phyloP scores from a whole-genome alignment of 345 rosid species.

The Nasturtium officinale region DNA sequence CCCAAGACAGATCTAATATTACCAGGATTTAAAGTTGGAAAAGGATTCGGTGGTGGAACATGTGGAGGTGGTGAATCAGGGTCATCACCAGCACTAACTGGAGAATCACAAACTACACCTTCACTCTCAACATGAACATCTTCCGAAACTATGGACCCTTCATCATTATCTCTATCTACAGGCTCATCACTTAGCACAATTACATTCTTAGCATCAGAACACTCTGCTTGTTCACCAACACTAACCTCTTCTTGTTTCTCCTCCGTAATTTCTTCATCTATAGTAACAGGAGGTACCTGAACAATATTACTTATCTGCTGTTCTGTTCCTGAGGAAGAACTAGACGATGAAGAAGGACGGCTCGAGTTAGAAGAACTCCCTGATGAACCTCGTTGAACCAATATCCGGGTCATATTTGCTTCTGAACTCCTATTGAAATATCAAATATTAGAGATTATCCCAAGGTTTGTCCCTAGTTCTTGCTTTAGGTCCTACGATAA shows the following conservation, averaged over 20 bases:
- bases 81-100: conserved; percentile 47
- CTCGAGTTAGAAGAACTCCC: conserved; percentile 77
- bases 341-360: conserved; percentile 62
- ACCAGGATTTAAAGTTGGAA: conserved; percentile 49
- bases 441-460: conserved; percentile 46
- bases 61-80: conserved; percentile 82
- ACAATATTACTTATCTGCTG: conserved; percentile 44
- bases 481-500: conserved; percentile 79
- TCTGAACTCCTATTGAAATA: conserved; percentile 37
- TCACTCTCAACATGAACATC: conserved; percentile 51
- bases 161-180: conserved; percentile 48
- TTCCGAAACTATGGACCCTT: conserved; percentile 51
- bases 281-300: conserved; percentile 48
- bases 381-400: conserved; percentile 87
- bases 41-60: conserved; percentile 81
- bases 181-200: conserved; percentile 45
- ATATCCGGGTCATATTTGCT: conserved; percentile 77
- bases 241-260: conserved; percentile 58
- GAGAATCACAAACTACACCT: conserved; percentile 51
- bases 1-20: conserved; percentile 57
- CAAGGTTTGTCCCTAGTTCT: conserved; percentile 79
- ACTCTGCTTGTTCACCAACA: conserved; percentile 56
- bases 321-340: conserved; percentile 67
- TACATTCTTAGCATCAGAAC: conserved; percentile 57
- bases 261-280: conserved; percentile 70